phyloP scores from a whole-genome alignment of 139 green algal genomes.

The Spirogloea muscicola region DNA sequence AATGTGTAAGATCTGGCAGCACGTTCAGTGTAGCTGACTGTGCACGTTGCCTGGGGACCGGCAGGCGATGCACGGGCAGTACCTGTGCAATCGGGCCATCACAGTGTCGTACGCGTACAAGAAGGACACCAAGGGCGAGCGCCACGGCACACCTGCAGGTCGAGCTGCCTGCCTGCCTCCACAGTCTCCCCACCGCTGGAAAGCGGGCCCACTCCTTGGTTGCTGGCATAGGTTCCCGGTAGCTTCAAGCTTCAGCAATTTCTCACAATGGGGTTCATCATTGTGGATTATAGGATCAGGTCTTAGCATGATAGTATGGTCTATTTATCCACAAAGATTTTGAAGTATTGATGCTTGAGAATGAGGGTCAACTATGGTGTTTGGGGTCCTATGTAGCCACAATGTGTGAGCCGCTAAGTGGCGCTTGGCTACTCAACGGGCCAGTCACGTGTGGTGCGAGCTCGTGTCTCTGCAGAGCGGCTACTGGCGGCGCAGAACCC shows the following conservation, averaged over 20 bases:
- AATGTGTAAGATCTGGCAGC: too few species aligned
- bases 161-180: background rate
- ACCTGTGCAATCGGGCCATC: conserved; percentile 85
- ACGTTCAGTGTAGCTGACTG: too few species aligned
- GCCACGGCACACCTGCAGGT: conserved; percentile 85
- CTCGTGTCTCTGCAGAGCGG: conserved; percentile 18
- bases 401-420: too few species aligned
- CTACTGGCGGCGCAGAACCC: conserved; percentile 29
- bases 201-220: too few species aligned
- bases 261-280: background rate
- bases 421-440: too few species aligned
- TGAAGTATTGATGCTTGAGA: too few species aligned
- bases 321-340: too few species aligned
- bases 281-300: too few species aligned
- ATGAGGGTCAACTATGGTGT: too few species aligned
- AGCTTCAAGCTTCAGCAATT: background rate
- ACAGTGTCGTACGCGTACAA: conserved; percentile 92
- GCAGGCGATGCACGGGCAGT: conserved; percentile 87
- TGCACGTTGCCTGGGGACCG: too few species aligned
- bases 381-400: background rate
- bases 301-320: too few species aligned
- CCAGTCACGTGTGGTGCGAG: too few species aligned
- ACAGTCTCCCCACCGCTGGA: background rate
- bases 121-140: conserved; percentile 94
- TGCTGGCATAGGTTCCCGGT: background rate